phyloP scores from a whole-genome alignment of 2,329 filamentous ascomycete species.

The Magnaporthiopsis rhizophila region DNA sequence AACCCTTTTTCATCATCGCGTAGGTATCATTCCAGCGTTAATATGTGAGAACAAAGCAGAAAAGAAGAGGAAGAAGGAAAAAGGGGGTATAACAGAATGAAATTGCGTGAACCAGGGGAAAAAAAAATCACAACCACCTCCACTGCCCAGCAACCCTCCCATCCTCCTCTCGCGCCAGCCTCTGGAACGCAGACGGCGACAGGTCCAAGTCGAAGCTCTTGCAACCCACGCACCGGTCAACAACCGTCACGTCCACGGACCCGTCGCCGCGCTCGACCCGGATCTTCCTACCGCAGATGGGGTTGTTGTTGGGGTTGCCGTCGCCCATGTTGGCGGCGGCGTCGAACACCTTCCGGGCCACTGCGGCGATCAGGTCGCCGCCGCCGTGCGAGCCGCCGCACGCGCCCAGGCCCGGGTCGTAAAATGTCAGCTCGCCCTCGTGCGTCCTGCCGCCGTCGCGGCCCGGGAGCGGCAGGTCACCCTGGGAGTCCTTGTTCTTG shows the following conservation, averaged over 20 bases:
- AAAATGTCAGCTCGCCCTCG: constrained; percentile 8
- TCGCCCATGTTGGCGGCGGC: constrained; percentile 1
- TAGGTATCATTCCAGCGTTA: not conserved
- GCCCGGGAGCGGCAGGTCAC: constrained; percentile 5
- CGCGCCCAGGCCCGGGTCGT: constrained; percentile 7
- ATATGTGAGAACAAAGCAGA: too few relatives aligned
- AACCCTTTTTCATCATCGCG: not conserved
- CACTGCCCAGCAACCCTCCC: constrained; percentile 29
- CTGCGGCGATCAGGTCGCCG: constrained; percentile 9
- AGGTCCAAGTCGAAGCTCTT: constrained; percentile 38
- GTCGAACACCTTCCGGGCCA: constrained; percentile 10
- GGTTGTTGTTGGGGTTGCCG: constrained; percentile 12
- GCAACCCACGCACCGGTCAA: constrained; percentile 56
- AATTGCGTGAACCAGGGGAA: not conserved
- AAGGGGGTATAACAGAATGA: not conserved
- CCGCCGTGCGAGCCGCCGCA: constrained; percentile 7
- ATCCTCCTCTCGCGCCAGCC: constrained; percentile 34
- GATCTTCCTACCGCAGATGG: constrained; percentile 51
- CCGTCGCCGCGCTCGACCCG: constrained; percentile 39
- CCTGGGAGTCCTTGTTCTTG: too few relatives aligned
- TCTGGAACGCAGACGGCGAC: constrained; percentile 36
- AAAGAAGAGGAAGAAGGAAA: not conserved
- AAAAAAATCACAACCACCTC: constrained; percentile 21
- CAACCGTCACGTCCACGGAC: constrained; percentile 50
- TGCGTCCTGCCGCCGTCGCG: constrained; percentile 4